A percentile compares a stretch with the other conserved stretches of the same genome.
Evolutionary conservation across 1,284 basidiomycete genomes (phyloP).

Genomic region (Cryptococcus jaspeensis): DNA sequence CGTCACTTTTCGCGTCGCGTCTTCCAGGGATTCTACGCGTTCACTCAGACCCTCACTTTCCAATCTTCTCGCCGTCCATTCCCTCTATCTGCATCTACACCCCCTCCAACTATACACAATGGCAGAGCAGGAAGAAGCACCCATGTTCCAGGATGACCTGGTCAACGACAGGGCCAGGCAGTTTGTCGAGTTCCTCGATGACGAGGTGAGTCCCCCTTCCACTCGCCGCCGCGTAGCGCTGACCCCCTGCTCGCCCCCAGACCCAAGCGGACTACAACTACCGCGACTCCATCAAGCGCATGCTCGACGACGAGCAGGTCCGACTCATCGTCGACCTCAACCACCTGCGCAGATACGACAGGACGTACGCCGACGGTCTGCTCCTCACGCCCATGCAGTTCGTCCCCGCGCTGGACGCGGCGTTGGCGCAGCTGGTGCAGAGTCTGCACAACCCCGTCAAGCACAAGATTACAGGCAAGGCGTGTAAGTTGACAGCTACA

Average conservation of each 20-base stretch:
- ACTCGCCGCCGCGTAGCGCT: not conserved
- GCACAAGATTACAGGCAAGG: constrained; percentile 75
- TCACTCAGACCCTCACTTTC: constrained; percentile 1
- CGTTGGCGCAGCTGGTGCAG: constrained; percentile 72
- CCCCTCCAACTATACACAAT: constrained; percentile 19
- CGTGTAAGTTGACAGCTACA: constrained; percentile 50
- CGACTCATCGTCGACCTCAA: constrained; percentile 95
- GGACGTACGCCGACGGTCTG: constrained; percentile 66
- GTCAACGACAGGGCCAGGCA: constrained; percentile 71
- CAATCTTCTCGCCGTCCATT: not conserved
- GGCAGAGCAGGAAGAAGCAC: constrained; percentile 43
- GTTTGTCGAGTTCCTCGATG: constrained; percentile 84
- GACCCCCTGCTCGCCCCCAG: constrained; percentile 10
- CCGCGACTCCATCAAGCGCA: constrained; percentile 75
- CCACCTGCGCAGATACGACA: constrained; percentile 90
- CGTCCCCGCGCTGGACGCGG: constrained; percentile 89
- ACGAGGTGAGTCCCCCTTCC: constrained; percentile 60
- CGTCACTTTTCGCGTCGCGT: constrained; percentile 19
- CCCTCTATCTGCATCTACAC: not conserved
- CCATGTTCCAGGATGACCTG: constrained; percentile 61
- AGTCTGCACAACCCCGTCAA: constrained; percentile 76
- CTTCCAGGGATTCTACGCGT: constrained; percentile 2
- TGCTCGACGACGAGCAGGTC: constrained; percentile 80
- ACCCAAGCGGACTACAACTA: constrained; percentile 64
- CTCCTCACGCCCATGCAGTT: constrained; percentile 85